Conservation (phyloP, 1,139 yeast genomes). For the Spathaspora jeffriesii region DNA sequence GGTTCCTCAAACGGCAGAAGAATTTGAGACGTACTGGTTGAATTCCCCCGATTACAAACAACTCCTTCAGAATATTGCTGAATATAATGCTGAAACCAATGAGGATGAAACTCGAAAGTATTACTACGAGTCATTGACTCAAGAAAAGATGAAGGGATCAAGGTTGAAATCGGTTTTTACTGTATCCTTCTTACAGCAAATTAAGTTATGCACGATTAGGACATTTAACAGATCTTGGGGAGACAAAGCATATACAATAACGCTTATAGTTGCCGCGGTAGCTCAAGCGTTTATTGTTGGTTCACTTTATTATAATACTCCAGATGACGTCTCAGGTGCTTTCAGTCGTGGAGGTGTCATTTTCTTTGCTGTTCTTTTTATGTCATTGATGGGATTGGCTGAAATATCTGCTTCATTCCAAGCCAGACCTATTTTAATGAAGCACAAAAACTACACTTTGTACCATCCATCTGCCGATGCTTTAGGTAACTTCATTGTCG, state of each 20-base stretch:
- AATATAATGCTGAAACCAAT: conserved; percentile 34
- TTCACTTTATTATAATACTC: conserved; percentile 49
- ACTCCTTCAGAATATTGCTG: conserved; percentile 40
- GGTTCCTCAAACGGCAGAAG: conserved; percentile 59
- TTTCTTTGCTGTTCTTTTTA: conserved; percentile 53
- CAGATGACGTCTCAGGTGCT: conserved; percentile 43
- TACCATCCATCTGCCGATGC: conserved; percentile 65
- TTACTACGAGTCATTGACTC: conserved; percentile 36
- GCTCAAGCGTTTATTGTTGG: conserved; percentile 55
- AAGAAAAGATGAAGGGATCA: conserved; percentile 42
- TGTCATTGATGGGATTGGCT: conserved; percentile 56
- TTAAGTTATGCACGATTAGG: conserved; percentile 46
- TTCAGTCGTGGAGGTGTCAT: conserved; percentile 61
- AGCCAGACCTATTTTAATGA: conserved; percentile 53
- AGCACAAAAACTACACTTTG: conserved; percentile 56
- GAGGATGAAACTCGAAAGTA: conserved; percentile 36
- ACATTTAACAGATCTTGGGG: conserved; percentile 53
- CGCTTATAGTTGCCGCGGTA: conserved; percentile 45
- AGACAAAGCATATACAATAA: conserved; percentile 49
- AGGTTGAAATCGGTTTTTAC: conserved; percentile 47
- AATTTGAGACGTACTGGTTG: conserved; percentile 58
- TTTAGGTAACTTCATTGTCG: conserved; percentile 44
- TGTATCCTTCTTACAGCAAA: conserved; percentile 44
- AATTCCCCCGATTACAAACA: conserved; percentile 48
- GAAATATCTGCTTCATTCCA: conserved; percentile 50